These are phyloP conservation scores for Colletotrichum endophyticum DNA, from an alignment of 2,329 filamentous ascomycete species.

Conservation along the genomic window DNA sequence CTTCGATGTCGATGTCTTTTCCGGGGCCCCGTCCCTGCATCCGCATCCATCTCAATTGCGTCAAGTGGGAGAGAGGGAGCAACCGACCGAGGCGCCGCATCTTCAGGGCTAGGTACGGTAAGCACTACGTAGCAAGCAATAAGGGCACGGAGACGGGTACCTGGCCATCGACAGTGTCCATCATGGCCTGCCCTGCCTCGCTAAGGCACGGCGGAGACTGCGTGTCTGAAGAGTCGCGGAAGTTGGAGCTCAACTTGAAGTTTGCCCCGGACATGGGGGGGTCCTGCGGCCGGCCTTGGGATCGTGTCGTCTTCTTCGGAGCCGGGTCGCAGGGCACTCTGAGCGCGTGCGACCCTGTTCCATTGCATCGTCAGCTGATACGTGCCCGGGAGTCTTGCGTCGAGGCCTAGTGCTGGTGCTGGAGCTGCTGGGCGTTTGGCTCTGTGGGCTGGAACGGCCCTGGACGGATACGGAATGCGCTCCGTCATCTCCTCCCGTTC, in stretches of 20 bases:
- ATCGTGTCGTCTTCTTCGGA: neutral
- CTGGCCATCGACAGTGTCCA: neutral
- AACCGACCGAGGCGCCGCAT: neutral
- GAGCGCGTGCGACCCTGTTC: neutral
- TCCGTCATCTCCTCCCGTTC: neutral
- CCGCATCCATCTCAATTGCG: neutral
- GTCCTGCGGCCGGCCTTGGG: neutral
- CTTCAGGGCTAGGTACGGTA: neutral
- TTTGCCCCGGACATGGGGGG: neutral
- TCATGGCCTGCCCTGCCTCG: neutral
- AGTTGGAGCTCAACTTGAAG: neutral
- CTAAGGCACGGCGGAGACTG: neutral
- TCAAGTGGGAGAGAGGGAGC: neutral
- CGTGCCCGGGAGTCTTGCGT: neutral
- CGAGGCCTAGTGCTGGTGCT: neutral
- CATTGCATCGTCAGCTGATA: neutral
- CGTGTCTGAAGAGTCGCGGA: neutral
- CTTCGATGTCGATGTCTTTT: neutral
- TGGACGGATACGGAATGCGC: constrained; percentile 8
- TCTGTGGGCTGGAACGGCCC: neutral
- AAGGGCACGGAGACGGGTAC: neutral
- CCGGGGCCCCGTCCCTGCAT: constrained; percentile 1
- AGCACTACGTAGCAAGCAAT: neutral
- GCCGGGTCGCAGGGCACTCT: neutral
- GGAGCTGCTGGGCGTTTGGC: neutral